Conservation (phyloP, 331 rosid species). For the Telfairia occidentalis region DNA sequence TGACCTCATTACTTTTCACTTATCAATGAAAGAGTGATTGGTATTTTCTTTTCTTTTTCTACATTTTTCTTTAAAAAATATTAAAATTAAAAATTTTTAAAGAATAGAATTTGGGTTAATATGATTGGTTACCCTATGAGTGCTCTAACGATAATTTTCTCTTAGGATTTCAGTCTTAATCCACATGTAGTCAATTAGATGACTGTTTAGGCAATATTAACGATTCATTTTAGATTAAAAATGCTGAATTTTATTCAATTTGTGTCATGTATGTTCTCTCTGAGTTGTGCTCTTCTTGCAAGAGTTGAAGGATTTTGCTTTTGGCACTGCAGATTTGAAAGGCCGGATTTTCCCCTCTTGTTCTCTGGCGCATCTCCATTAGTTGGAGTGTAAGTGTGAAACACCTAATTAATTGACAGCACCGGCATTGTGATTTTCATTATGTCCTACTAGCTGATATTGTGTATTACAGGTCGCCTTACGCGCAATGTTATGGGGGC, state of each 20-base stretch:
- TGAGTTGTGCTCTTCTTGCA: slow-evolving; percentile 5
- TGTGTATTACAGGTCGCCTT: slow-evolving; percentile 53
- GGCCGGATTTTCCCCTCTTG: slow-evolving; percentile 68
- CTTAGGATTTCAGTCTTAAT: background rate
- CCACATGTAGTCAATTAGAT: background rate
- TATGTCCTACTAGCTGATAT: background rate
- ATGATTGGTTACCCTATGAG: background rate
- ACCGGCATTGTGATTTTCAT: background rate
- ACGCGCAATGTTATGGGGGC: slow-evolving; percentile 97
- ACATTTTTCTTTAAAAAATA: too few relatives aligned
- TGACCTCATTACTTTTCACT: background rate
- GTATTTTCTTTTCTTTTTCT: too few relatives aligned
- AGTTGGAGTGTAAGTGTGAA: slow-evolving; percentile 68
- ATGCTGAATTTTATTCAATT: background rate
- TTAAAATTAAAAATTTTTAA: background rate
- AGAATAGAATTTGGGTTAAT: background rate
- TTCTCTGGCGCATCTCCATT: slow-evolving; percentile 75
- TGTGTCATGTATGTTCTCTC: background rate
- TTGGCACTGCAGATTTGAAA: slow-evolving; percentile 62
- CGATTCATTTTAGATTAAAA: background rate
- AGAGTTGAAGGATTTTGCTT: slow-evolving; percentile 24
- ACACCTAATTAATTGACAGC: background rate
- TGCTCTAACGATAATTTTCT: background rate
- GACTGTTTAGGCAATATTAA: background rate
- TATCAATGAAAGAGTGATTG: background rate